Evolutionary conservation across 352 stramenopile species (phyloP).

Genomic region (Salisapilia sapeloensis): DNA sequence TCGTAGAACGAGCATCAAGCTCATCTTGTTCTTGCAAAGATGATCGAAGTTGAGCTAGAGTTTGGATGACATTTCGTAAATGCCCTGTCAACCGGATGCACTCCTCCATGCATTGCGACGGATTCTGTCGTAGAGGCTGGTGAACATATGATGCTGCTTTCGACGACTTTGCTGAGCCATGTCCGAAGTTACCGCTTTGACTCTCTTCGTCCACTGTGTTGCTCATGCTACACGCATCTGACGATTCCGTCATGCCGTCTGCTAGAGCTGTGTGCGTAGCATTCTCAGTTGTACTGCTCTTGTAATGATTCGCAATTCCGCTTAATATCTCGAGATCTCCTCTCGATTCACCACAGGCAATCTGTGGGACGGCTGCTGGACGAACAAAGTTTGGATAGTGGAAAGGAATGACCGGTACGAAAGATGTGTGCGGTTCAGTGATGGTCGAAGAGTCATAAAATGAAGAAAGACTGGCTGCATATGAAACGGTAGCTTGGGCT

Average conservation of each 20-base stretch:
- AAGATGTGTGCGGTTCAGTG: conserved; percentile 26
- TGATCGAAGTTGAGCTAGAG: conserved; percentile 31
- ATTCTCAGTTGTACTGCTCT: conserved; percentile 18
- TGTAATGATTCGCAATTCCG: conserved; percentile 70
- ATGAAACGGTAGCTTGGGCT: conserved; percentile 19
- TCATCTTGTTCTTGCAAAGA: too few relatives aligned
- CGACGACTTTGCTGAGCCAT: conserved; percentile 40
- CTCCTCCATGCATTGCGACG: conserved; percentile 26
- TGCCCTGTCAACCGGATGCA: conserved; percentile 46
- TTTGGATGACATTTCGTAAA: conserved; percentile 24
- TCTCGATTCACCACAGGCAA: conserved; percentile 12
- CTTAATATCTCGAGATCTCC: conserved; percentile 70
- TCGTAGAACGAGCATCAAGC: too few relatives aligned
- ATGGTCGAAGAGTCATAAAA: conserved; percentile 20
- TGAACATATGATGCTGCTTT: conserved; percentile 60
- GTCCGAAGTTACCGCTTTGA: conserved; percentile 45
- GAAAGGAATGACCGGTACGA: conserved; percentile 41
- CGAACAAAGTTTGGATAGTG: conserved; percentile 22
- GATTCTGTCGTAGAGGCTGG: conserved; percentile 45
- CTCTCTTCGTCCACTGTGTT: conserved; percentile 21
- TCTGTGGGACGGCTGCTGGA: conserved; percentile 4
- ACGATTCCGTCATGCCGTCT: background rate
- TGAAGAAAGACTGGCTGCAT: conserved; percentile 6
- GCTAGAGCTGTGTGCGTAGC: background rate
- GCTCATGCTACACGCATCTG: conserved; percentile 6